Percentiles rank a stretch among this genome's conserved stretches.
phyloP scores from a whole-genome alignment of 768 basidiomycete genomes.

The Boletus sp. region DNA sequence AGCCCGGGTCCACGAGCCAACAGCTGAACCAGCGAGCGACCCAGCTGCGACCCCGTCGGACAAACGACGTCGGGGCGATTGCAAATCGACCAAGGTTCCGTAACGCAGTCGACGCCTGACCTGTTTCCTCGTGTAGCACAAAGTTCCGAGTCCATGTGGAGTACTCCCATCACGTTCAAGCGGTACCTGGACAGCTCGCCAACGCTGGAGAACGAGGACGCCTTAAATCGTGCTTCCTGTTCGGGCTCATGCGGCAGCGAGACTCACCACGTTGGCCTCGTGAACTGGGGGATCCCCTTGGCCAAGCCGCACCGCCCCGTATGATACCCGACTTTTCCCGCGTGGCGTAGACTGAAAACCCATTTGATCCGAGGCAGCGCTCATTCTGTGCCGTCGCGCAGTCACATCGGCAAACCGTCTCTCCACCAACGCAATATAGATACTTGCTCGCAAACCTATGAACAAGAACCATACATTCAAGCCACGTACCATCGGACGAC shows the following conservation, averaged over 20 bases:
- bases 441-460: neutral
- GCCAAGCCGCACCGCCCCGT: neutral
- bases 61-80: slow-evolving; percentile 35
- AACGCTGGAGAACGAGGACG: neutral
- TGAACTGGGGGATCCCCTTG: slow-evolving; percentile 5
- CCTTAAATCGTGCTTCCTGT: neutral
- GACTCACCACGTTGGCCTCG: slow-evolving; percentile 25
- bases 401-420: slow-evolving; percentile 7
- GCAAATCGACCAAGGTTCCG: slow-evolving; percentile 38
- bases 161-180: neutral
- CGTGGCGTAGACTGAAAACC: slow-evolving; percentile 17
- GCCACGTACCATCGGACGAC: slow-evolving; percentile 20
- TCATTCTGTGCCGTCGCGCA: slow-evolving; percentile 11
- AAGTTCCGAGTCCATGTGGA: neutral
- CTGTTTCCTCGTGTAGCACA: neutral
- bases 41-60: slow-evolving; percentile 31
- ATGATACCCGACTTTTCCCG: neutral
- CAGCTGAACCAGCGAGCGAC: slow-evolving; percentile 8
- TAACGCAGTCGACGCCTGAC: slow-evolving; percentile 10
- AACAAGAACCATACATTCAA: neutral
- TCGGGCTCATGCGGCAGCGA: slow-evolving; percentile 8
- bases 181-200: slow-evolving; percentile 3
- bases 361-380: slow-evolving; percentile 30
- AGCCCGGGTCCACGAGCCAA: slow-evolving; percentile 14
- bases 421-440: slow-evolving; percentile 24